These are phyloP conservation scores for Phaeosphaeriaceae sp. DNA, from an alignment of 2,329 filamentous ascomycete species.

Conservation along the genomic window DNA sequence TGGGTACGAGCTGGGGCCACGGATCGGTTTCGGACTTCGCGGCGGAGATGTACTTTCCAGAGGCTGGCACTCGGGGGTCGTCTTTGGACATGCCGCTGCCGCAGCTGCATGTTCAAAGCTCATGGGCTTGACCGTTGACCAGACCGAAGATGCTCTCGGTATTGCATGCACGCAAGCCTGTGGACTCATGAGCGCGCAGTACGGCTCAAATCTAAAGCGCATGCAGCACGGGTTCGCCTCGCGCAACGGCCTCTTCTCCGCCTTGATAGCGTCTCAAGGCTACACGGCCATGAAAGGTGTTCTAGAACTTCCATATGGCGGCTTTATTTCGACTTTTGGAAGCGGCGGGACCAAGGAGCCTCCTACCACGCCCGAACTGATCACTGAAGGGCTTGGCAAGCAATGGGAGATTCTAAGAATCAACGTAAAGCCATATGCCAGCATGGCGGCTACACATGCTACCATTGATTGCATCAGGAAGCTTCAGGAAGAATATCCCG, in stretches of 20 bases:
- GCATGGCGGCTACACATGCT: background rate
- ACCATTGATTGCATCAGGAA: background rate
- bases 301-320: background rate
- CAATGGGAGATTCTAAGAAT: background rate
- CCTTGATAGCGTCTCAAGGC: background rate
- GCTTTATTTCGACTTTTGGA: background rate
- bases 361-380: background rate
- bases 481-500: background rate
- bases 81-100: background rate
- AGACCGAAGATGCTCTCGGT: background rate
- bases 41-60: background rate
- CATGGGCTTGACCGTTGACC: background rate
- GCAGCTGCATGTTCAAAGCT: background rate
- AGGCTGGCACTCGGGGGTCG: background rate
- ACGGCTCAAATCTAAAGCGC: background rate
- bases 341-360: background rate
- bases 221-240: conserved; percentile 1
- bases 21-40: background rate
- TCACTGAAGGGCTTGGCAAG: background rate
- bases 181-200: background rate
- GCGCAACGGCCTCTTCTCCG: background rate
- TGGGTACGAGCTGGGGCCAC: background rate
- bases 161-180: conserved; percentile 1
- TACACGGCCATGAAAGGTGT: background rate
- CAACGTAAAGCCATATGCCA: background rate